Conservation (phyloP, 345 rosid genomes). For the Syzygium jambos region DNA sequence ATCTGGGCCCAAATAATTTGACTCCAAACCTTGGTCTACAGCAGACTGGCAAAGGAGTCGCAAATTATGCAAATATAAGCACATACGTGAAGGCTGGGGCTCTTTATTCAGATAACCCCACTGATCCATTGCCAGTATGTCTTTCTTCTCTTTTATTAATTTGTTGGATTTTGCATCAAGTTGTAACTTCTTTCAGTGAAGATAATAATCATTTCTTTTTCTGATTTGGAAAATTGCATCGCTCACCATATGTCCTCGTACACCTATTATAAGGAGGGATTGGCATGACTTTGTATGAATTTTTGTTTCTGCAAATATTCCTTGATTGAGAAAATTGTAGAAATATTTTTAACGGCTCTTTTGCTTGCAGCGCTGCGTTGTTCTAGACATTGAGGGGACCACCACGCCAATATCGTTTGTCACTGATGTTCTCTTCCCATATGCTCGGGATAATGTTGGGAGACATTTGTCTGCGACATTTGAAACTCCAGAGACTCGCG, state of each 20-base stretch:
- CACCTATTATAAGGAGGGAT: neutral
- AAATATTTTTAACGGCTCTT: neutral
- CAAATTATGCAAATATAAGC: constrained; percentile 12
- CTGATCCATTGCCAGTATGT: constrained; percentile 39
- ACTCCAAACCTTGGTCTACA: constrained; percentile 61
- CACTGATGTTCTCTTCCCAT: constrained; percentile 84
- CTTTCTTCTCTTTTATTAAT: neutral
- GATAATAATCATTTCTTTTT: neutral
- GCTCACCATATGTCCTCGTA: neutral
- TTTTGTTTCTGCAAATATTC: neutral
- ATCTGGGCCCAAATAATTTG: constrained; percentile 57
- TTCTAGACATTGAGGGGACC: constrained; percentile 98
- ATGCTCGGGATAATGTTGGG: constrained; percentile 79
- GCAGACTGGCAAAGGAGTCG: constrained; percentile 24
- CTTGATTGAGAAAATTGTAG: neutral
- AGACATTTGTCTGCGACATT: constrained; percentile 70
- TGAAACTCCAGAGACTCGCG: constrained; percentile 67
- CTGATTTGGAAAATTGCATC: neutral
- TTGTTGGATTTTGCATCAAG: neutral
- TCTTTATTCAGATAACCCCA: constrained; percentile 31
- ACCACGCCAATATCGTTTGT: constrained; percentile 95
- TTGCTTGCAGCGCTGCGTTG: constrained; percentile 61
- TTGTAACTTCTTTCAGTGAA: neutral
- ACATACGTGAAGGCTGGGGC: constrained; percentile 28
- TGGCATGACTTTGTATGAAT: neutral